Evolutionary conservation across 2,329 filamentous ascomycete species (phyloP), one percentile per base, ranked within the genome.

Genomic region (Onygenales sp.): DNA sequence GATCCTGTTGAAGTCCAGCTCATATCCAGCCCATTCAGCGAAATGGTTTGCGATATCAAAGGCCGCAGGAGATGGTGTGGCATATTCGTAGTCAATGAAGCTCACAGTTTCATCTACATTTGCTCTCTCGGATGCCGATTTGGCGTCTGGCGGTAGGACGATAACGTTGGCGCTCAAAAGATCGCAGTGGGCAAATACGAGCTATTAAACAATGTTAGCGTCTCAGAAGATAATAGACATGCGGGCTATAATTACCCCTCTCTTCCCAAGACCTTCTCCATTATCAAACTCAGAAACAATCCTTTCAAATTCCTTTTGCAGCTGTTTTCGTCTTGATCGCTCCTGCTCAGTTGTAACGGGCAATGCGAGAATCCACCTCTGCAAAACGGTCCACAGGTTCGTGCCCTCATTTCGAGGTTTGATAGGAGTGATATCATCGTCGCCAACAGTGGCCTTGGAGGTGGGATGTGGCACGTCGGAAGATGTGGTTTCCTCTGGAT

Each of bases 31-130:
- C 92, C 93, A 98, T 73, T 98, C 93, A 47, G 93, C 90, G 67
- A 98, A 95, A 76, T 98, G 93, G 73, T 98, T 98, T 50, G 92
- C 86, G 61, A 98, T 84, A 69, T 98, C 93, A 71, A 98, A 98
- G 2, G 92, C 91, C 3, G 91, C 90, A 1, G 92, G 92, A 0
- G 91, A 92, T 2, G 93, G 91, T 4, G 89, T 93, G 11, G 91
- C 90, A 71, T 98, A 98, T 71, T 98, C 93, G 75, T 97, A 98
- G 73, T 98, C 93, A 69, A 98, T 98, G 72, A 98, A 97, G 65
- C 81, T 82, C 53, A 92, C 85, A 2, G 72, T 77, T 48, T 79
- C 75, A 27, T 76, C 66, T 36, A 69, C 68, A 11, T 68, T 62
- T 33, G 70, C 60, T 44, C 64, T 66, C 2, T 58, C 17, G 1